Conservation (phyloP, 208 protist species). For the Trypanosoma scelopori region DNA sequence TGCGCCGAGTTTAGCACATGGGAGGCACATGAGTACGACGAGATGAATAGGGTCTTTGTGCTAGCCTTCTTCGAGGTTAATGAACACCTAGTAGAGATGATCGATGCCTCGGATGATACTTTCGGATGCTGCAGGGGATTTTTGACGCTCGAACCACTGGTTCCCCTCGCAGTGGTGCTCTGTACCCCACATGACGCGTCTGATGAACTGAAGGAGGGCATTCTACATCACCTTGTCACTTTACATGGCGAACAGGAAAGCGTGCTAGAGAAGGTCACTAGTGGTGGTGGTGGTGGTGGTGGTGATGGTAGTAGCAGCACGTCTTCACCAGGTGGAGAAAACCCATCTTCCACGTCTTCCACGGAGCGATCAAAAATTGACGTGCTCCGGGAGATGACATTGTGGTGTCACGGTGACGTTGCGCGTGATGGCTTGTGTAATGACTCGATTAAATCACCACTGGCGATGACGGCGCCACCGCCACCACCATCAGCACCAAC, state of each 20-base stretch:
- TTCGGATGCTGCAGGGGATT: slow-evolving; percentile 70
- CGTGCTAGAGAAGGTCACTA: slow-evolving; percentile 24
- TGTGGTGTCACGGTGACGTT: not conserved
- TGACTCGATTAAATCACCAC: slow-evolving; percentile 1
- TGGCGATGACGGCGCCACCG: slow-evolving; percentile 29
- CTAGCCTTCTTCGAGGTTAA: slow-evolving; percentile 74
- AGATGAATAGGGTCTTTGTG: slow-evolving; percentile 45
- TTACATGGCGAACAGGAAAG: slow-evolving; percentile 74
- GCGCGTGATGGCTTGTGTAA: slow-evolving; percentile 4
- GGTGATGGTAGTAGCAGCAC: not conserved
- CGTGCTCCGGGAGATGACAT: slow-evolving; percentile 20
- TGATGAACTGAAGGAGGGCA: slow-evolving; percentile 56
- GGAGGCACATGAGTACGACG: slow-evolving; percentile 63
- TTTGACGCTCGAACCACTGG: slow-evolving; percentile 58
- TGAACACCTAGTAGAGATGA: slow-evolving; percentile 40
- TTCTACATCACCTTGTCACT: slow-evolving; percentile 70
- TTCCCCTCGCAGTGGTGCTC: slow-evolving; percentile 81
- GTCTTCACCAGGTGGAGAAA: not conserved
- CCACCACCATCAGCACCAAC: slow-evolving; percentile 32
- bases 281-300: not conserved
- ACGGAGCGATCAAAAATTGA: not conserved
- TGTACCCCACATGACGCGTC: slow-evolving; percentile 45
- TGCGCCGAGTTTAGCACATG: slow-evolving; percentile 33
- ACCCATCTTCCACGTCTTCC: not conserved
- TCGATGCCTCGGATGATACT: slow-evolving; percentile 8